Evolutionary conservation across 108 stramenopile genomes (phyloP).

Genomic region (Aurantiochytrium sp.): DNA sequence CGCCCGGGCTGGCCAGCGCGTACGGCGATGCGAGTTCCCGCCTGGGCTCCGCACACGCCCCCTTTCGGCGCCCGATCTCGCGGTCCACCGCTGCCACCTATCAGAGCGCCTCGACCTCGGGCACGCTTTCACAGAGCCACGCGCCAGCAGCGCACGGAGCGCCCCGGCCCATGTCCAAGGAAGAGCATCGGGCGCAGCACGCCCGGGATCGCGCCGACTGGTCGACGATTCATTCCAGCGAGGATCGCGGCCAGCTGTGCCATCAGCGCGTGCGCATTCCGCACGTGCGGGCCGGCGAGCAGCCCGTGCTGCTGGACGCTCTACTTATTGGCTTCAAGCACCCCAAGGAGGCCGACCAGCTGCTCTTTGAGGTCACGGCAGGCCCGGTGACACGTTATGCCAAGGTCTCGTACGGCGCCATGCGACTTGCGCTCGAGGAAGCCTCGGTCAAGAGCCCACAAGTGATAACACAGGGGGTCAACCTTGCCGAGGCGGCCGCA

Average conservation of each 20-base stretch:
- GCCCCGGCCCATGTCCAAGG: neutral
- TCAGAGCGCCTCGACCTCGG: neutral
- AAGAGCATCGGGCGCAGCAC: neutral
- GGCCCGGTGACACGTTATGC: neutral
- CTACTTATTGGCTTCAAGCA: slow-evolving; percentile 13
- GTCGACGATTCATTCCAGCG: neutral
- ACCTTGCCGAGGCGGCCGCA: neutral
- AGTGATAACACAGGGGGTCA: neutral
- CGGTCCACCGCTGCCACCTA: no score
- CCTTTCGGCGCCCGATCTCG: no score
- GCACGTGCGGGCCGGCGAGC: neutral
- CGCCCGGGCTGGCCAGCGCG: no score
- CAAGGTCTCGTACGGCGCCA: neutral
- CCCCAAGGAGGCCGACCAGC: neutral
- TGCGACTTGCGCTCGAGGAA: neutral
- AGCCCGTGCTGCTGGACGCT: neutral
- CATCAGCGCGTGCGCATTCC: neutral
- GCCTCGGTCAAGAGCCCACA: neutral
- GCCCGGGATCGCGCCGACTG: neutral
- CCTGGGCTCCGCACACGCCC: no score
- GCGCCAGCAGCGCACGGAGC: neutral
- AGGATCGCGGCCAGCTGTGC: slow-evolving; percentile 8
- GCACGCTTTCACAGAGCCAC: neutral
- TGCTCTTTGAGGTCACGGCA: slow-evolving; percentile 1
- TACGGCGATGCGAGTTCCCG: no score